A percentile compares a stretch with the other conserved stretches of the same genome.
These are phyloP conservation scores for Dichotomocladium elegans DNA, from an alignment of 371 early-diverging fungal species.

Conservation along the genomic window DNA sequence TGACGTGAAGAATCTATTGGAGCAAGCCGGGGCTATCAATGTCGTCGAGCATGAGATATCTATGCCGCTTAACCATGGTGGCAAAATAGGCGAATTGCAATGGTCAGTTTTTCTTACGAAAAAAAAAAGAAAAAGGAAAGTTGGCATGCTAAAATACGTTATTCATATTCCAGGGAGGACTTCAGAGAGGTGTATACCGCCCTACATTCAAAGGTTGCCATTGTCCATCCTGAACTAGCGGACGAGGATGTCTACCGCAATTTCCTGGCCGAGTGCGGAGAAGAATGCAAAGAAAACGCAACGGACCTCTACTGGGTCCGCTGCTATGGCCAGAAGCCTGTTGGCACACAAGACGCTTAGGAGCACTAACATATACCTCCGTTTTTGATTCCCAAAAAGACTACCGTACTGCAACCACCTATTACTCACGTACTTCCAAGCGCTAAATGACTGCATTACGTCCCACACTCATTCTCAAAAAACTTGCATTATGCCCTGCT, in stretches of 20 bases:
- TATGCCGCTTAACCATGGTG: conserved; percentile 16
- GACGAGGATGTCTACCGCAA: not conserved
- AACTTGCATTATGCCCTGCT: not conserved
- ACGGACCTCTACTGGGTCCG: not conserved
- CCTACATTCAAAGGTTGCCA: not conserved
- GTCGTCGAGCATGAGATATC: not conserved
- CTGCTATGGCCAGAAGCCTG: conserved; percentile 1
- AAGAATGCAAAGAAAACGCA: conserved; percentile 1
- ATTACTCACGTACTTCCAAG: no score
- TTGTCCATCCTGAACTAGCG: not conserved
- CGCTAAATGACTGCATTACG: not conserved
- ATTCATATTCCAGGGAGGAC: not conserved
- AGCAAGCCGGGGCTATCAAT: not conserved
- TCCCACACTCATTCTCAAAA: not conserved
- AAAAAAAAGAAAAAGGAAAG: not conserved
- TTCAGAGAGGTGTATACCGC: not conserved
- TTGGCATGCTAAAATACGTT: not conserved
- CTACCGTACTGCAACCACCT: no score
- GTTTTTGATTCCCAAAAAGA: no score
- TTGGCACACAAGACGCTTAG: no score
- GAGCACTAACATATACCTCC: no score
- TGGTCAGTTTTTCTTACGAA: conserved; percentile 1
- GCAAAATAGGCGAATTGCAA: conserved; percentile 6
- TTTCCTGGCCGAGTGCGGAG: not conserved
- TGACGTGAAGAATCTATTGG: not conserved